Evolutionary conservation across 1,284 basidiomycete genomes (phyloP), one percentile per base, ranked within the genome.

Genomic region (Clitocybe nebularis): DNA sequence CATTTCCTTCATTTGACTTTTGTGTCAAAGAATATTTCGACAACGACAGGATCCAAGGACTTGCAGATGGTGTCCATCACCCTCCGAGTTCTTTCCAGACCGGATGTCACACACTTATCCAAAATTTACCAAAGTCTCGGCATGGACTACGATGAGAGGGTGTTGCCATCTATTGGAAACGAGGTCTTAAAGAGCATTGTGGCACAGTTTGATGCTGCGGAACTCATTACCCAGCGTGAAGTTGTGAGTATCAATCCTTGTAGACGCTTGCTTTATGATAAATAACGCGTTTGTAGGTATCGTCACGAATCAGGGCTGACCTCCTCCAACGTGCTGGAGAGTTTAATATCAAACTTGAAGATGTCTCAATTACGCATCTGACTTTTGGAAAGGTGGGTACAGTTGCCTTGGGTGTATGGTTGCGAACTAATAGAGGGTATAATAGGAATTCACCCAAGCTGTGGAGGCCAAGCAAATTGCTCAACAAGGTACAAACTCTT

Each of bases 391-490:
- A 89, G 65, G 85, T 81, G 44, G 39, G 5, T 26, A n/a, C n/a
- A n/a, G n/a, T n/a, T n/a, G n/a, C n/a, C n/a, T n/a, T n/a, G n/a
- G n/a, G n/a, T n/a, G n/a, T n/a, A n/a, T n/a, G n/a, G n/a, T n/a
- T n/a, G n/a, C n/a, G n/a, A n/a, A n/a, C n/a, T n/a, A n/a, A n/a
- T n/a, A n/a, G n/a, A n/a, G n/a, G n/a, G n/a, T 38, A 41, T 38
- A 46, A 3, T 49, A 89, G 86, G 85, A 89, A 77, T 89, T 89
- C 61, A 89, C 87, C 5, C 83, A 87, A 82, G 96, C 96, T 24
- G 96, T 99, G 11, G 96, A 99, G 71, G 94, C 95, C 47, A 99
- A 99, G 68, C 92, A 95, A 65, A 93, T 95, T 60, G 93, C 92
- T 17, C 93, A 94, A 61, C 93, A 95, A 77, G 89, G 89, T 85